Percentiles rank a stretch among this genome's conserved stretches.
phyloP scores from a whole-genome alignment of 495 filamentous ascomycete species.

The Daldinia decipiens region DNA sequence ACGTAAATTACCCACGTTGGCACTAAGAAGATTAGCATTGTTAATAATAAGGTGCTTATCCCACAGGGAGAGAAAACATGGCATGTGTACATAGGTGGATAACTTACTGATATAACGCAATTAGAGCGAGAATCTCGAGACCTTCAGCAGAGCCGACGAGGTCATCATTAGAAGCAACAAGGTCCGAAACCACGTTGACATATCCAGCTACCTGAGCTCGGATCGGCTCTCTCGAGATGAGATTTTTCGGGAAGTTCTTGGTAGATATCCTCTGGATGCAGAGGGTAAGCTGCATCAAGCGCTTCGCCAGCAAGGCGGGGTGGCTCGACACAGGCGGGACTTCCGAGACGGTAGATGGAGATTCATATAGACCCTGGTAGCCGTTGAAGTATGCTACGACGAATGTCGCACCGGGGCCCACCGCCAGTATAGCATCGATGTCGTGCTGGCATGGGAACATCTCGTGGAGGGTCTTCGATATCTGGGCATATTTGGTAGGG shows the following conservation, averaged over 20 bases:
- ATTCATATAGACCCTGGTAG: slow-evolving; percentile 41
- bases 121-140: slow-evolving; percentile 53
- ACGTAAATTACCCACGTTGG: slow-evolving; percentile 57
- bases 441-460: slow-evolving; percentile 56
- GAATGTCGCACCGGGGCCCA: slow-evolving; percentile 46
- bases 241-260: slow-evolving; percentile 36
- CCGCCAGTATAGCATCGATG: slow-evolving; percentile 47
- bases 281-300: slow-evolving; percentile 58
- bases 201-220: slow-evolving; percentile 48
- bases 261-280: slow-evolving; percentile 58
- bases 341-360: slow-evolving; percentile 40
- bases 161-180: slow-evolving; percentile 62
- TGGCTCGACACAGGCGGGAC: slow-evolving; percentile 53
- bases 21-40: slow-evolving; percentile 16
- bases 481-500: slow-evolving; percentile 40
- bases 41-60: not conserved
- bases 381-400: slow-evolving; percentile 47
- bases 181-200: slow-evolving; percentile 50
- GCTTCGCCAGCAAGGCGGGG: slow-evolving; percentile 57
- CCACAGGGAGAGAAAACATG: too few relatives aligned
- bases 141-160: slow-evolving; percentile 59
- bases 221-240: slow-evolving; percentile 49
- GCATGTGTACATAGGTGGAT: not conserved
- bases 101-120: slow-evolving; percentile 52
- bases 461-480: slow-evolving; percentile 47